These are phyloP conservation scores for Rhizodiscina lignyota DNA, from an alignment of 495 filamentous ascomycete genomes.

Conservation along the genomic window DNA sequence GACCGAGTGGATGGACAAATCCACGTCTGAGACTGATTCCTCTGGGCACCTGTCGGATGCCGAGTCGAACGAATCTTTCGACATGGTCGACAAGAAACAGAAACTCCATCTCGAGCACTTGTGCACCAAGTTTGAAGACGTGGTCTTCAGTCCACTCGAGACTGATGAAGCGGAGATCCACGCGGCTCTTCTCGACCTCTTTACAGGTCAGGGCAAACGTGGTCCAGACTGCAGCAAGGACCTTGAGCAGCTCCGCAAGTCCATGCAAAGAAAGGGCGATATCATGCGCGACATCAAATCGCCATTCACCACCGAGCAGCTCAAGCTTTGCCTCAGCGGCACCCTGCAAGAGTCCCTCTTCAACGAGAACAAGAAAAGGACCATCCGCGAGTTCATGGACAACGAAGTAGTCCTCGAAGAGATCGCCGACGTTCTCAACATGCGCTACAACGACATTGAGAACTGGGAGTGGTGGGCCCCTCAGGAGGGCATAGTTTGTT, in stretches of 20 bases:
- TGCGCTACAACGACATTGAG: constrained; percentile 4
- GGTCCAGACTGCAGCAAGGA: no score
- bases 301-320: no score
- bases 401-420: constrained; percentile 3
- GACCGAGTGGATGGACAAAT: constrained; percentile 4
- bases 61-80: not conserved
- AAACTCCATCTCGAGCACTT: constrained; percentile 3
- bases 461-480: constrained; percentile 4
- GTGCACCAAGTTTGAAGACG: constrained; percentile 2
- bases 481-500: constrained; percentile 4
- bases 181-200: no score
- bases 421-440: constrained; percentile 4
- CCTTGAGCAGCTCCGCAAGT: no score
- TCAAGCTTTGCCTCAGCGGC: constrained; percentile 2
- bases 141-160: constrained; percentile 2
- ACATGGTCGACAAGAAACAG: constrained; percentile 2
- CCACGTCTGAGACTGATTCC: no score
- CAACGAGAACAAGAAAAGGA: constrained; percentile 4
- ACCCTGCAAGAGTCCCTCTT: constrained; percentile 3
- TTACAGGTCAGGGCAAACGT: no score
- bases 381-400: constrained; percentile 1
- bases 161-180: constrained; percentile 5
- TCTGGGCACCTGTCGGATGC: not conserved
- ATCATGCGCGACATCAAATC: no score
- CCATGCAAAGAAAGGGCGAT: no score